phyloP scores from a whole-genome alignment of 164 flowering plant genomes.

The Aristolochia fimbriata region DNA sequence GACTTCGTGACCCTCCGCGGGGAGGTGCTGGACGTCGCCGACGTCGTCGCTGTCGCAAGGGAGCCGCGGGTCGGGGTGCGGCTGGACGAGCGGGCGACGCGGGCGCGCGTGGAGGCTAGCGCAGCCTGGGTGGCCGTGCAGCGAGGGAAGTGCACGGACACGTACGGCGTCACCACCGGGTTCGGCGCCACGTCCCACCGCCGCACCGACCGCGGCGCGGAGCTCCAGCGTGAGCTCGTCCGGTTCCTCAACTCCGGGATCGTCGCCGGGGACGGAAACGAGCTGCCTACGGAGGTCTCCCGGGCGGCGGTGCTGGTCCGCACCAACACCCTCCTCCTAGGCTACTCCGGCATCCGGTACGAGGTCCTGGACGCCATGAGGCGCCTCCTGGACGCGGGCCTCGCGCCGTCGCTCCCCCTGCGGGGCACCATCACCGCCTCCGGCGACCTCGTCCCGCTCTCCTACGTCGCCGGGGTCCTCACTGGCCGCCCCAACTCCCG shows the following conservation, averaged over 20 bases:
- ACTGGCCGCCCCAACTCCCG: constrained; percentile 22
- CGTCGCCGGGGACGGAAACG: constrained; percentile 19
- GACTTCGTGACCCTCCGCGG: constrained; percentile 5
- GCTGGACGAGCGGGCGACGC: constrained; percentile 18
- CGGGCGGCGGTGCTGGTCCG: constrained; percentile 36
- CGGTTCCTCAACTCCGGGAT: constrained; percentile 33
- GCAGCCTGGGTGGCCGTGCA: constrained; percentile 24
- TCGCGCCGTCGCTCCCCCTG: constrained; percentile 22
- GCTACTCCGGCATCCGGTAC: constrained; percentile 35
- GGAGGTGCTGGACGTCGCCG: constrained; percentile 8
- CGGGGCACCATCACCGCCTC: constrained; percentile 34
- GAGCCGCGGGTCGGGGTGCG: constrained; percentile 10
- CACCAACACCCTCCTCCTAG: constrained; percentile 28
- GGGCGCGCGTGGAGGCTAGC: constrained; percentile 22
- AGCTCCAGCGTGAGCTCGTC: constrained; percentile 30
- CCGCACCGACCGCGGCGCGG: constrained; percentile 25
- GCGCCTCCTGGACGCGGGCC: constrained; percentile 14
- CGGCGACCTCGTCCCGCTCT: constrained; percentile 32
- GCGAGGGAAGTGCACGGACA: constrained; percentile 26
- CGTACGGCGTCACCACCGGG: constrained; percentile 33
- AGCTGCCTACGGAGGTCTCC: constrained; percentile 15
- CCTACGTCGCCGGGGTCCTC: constrained; percentile 28
- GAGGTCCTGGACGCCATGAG: constrained; percentile 23
- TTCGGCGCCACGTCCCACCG: constrained; percentile 35
- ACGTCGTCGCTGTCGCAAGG: constrained; percentile 14